Conservation (phyloP, 2,329 filamentous ascomycete species). For the Raffaelea arxii region DNA sequence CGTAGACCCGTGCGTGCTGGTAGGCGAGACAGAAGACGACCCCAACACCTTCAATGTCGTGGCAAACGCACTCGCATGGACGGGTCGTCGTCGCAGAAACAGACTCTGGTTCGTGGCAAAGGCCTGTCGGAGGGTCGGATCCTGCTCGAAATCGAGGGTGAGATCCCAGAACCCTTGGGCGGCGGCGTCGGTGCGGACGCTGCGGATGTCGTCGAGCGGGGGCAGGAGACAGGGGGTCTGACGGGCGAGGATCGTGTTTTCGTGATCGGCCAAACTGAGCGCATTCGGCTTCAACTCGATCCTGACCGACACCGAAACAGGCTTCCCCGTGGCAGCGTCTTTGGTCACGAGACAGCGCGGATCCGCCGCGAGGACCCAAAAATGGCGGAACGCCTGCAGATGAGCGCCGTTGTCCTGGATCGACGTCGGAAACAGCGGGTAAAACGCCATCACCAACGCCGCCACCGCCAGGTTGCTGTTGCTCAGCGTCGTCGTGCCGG, state of each 20-base stretch:
- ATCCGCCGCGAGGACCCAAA: slow-evolving; percentile 92
- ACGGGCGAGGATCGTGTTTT: slow-evolving; percentile 29
- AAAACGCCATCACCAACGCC: slow-evolving; percentile 80
- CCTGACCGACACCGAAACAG: slow-evolving; percentile 62
- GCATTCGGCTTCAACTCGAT: slow-evolving; percentile 42
- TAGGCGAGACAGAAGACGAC: slow-evolving; percentile 8
- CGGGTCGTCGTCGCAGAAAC: slow-evolving; percentile 60
- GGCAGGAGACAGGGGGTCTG: slow-evolving; percentile 53
- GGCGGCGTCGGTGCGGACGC: slow-evolving; percentile 49
- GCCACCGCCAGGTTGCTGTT: slow-evolving; percentile 82
- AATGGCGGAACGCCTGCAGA: slow-evolving; percentile 89
- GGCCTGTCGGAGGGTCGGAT: slow-evolving; percentile 49
- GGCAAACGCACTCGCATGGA: slow-evolving; percentile 59
- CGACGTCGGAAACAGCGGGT: slow-evolving; percentile 79
- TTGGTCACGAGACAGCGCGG: slow-evolving; percentile 80
- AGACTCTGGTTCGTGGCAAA: slow-evolving; percentile 65
- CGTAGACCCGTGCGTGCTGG: slow-evolving; percentile 12
- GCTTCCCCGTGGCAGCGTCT: slow-evolving; percentile 74
- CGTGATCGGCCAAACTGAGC: too few species aligned
- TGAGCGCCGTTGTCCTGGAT: slow-evolving; percentile 93
- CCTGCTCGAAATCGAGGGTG: slow-evolving; percentile 60
- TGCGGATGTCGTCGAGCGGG: slow-evolving; percentile 52
- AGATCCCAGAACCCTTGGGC: slow-evolving; percentile 71
- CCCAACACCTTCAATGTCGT: slow-evolving; percentile 68
- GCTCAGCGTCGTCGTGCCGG: slow-evolving; percentile 84